These are phyloP conservation scores for Melanomma pulvis-pyrius DNA, from an alignment of 495 filamentous ascomycete species.

Conservation along the genomic window DNA sequence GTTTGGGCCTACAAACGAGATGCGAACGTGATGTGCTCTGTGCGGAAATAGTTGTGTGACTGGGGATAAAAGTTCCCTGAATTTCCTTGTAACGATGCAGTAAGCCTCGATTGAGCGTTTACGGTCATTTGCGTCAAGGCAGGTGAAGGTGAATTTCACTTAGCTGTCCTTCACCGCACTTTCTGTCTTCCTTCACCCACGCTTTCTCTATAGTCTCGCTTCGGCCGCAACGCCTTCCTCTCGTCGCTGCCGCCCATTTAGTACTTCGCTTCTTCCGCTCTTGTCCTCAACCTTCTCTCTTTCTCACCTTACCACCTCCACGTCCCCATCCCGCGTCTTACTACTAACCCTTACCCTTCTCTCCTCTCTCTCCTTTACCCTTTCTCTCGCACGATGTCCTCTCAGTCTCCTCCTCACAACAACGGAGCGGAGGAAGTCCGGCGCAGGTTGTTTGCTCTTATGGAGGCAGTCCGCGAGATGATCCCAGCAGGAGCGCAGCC, in stretches of 20 bases:
- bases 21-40: neutral
- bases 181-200: too few relatives aligned
- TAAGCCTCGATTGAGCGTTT: too few relatives aligned
- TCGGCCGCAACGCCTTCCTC: neutral
- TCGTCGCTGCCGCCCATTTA: neutral
- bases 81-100: too few relatives aligned
- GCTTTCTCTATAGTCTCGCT: too few relatives aligned
- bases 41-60: too few relatives aligned
- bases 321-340: neutral
- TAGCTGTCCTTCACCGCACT: too few relatives aligned
- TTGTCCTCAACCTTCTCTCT: neutral
- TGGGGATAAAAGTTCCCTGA: too few relatives aligned
- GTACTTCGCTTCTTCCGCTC: neutral
- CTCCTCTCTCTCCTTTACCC: neutral
- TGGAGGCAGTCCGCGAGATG: constrained; percentile 19
- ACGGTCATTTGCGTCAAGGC: too few relatives aligned
- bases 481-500: constrained; percentile 1
- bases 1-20: neutral
- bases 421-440: neutral
- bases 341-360: neutral
- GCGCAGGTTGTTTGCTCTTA: neutral
- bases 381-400: neutral
- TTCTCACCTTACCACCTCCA: neutral
- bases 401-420: neutral
- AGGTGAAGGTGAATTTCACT: too few relatives aligned